Percentiles rank a stretch among this genome's conserved stretches.
Evolutionary conservation across 176 grass and related monocot species (phyloP).

Genomic region (Musa beccarii): DNA sequence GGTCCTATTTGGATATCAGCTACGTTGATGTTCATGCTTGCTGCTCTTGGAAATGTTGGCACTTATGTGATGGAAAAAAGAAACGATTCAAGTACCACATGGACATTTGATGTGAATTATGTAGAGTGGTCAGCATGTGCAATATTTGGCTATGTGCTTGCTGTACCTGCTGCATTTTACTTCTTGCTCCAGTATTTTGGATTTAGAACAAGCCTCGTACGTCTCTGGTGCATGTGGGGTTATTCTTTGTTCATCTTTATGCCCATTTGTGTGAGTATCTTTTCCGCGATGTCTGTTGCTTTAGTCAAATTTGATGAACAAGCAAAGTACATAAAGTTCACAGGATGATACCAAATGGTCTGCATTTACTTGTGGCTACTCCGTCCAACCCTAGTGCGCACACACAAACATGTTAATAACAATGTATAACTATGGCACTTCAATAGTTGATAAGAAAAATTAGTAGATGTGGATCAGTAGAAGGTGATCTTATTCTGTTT

Average conservation of each 20-base stretch:
- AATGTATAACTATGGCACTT: no score
- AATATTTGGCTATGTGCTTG: conserved; percentile 76
- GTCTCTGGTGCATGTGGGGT: conserved; percentile 95
- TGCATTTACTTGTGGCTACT: background rate
- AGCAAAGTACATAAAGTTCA: background rate
- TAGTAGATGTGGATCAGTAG: no score
- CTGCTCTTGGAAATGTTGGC: conserved; percentile 69
- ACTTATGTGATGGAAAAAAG: conserved; percentile 73
- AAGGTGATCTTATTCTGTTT: no score
- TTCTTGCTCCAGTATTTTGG: conserved; percentile 94
- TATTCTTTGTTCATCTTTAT: conserved; percentile 94
- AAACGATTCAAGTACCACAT: conserved; percentile 39
- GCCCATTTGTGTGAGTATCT: conserved; percentile 72
- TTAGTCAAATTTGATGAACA: background rate
- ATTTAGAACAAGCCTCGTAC: conserved; percentile 52
- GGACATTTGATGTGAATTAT: conserved; percentile 89
- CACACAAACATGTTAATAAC: no score
- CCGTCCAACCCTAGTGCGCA: background rate
- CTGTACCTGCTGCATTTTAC: conserved; percentile 68
- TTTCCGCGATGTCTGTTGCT: background rate
- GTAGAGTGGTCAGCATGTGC: conserved; percentile 80
- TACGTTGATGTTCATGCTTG: conserved; percentile 81
- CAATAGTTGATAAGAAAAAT: no score
- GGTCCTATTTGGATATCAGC: conserved; percentile 85
- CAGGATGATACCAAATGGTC: background rate